phyloP scores from a whole-genome alignment of 192 early-diverging fungal genomes.

The Thoreauomyces humboldtii region DNA sequence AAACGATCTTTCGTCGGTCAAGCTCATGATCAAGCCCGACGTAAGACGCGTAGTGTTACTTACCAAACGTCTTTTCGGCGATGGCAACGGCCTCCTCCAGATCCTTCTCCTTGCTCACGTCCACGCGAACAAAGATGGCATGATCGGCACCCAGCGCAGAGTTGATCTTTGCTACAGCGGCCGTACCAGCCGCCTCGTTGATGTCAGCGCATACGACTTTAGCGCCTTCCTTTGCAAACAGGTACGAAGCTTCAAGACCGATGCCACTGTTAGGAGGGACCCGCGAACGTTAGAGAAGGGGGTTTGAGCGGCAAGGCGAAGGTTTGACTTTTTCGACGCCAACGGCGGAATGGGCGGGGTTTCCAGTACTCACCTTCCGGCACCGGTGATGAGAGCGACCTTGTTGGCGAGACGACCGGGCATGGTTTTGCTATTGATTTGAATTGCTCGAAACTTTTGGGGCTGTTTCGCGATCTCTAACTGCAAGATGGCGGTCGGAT shows the following conservation, averaged over 20 bases:
- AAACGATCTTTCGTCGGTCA: too few species aligned
- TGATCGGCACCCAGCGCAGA: conserved; percentile 36
- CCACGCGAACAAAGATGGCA: conserved; percentile 63
- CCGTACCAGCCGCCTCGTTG: conserved; percentile 58
- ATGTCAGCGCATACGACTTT: conserved; percentile 76
- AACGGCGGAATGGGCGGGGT: too few species aligned
- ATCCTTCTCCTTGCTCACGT: conserved; percentile 73
- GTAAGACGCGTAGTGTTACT: too few species aligned
- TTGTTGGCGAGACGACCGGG: conserved; percentile 59
- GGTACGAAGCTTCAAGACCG: conserved; percentile 67
- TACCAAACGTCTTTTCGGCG: conserved; percentile 69
- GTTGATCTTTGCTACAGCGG: conserved; percentile 53
- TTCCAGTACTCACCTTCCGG: conserved; percentile 58
- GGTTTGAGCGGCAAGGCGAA: too few species aligned
- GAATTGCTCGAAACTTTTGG: too few species aligned
- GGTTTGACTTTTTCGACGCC: too few species aligned
- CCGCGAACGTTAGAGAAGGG: background rate
- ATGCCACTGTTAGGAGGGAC: conserved; percentile 59
- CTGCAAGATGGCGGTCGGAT: too few species aligned
- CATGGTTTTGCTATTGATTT: too few species aligned
- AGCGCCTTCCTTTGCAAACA: conserved; percentile 79
- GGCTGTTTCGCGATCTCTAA: too few species aligned
- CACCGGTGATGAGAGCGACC: conserved; percentile 81
- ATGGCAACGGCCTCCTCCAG: conserved; percentile 64
- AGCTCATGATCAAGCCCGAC: too few species aligned